Evolutionary conservation across 1,139 yeast genomes (phyloP).

Genomic region (Candida sojae): DNA sequence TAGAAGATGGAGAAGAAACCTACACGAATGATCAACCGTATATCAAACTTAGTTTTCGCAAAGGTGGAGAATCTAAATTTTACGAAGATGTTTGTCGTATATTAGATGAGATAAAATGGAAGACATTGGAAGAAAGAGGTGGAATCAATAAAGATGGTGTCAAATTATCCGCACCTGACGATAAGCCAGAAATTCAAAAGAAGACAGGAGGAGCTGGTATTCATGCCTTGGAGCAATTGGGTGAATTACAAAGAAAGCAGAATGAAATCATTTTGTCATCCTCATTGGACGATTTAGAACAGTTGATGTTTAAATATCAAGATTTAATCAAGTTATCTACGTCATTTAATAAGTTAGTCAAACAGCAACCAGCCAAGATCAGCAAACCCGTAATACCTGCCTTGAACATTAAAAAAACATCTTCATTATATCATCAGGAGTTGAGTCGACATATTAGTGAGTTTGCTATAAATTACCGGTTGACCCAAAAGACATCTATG

Average conservation of each 20-base stretch:
- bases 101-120: conserved; percentile 52
- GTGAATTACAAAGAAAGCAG: conserved; percentile 56
- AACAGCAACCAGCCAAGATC: conserved; percentile 10
- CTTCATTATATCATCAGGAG: conserved; percentile 38
- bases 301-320: conserved; percentile 74
- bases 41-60: conserved; percentile 62
- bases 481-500: conserved; percentile 38
- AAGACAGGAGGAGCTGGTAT: conserved; percentile 47
- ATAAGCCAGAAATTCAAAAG: conserved; percentile 10
- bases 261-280: conserved; percentile 65
- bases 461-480: conserved; percentile 38
- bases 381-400: conserved; percentile 25
- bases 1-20: conserved; percentile 31
- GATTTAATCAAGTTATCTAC: conserved; percentile 65
- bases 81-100: conserved; percentile 39
- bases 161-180: conserved; percentile 17
- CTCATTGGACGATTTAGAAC: conserved; percentile 77
- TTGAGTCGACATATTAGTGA: conserved; percentile 54
- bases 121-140: conserved; percentile 33
- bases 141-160: conserved; percentile 42
- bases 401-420: conserved; percentile 29
- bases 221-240: conserved; percentile 65
- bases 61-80: conserved; percentile 57
- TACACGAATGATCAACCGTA: conserved; percentile 37
- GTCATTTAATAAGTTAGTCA: conserved; percentile 29